Base-by-base conservation (phyloP, 164 flowering plant species). In the Sedum album region DNA sequence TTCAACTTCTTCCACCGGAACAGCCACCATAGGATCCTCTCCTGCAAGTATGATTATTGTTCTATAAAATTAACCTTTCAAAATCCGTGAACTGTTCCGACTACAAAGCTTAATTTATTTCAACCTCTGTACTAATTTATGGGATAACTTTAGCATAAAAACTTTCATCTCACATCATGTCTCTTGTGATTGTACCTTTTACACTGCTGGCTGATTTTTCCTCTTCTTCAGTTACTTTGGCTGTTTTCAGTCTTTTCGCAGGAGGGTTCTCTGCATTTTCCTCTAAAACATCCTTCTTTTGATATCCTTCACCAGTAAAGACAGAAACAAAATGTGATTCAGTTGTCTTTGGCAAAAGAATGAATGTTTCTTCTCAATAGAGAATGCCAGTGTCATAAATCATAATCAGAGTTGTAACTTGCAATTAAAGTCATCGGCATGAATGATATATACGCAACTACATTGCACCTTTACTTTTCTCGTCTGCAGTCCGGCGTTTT, bases 1-100 rank as follows among this genome's bases (percentile, higher is more conserved):
- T 55, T 51, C 72, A 73, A 55, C 39, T 35, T 35, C 46, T 61
- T 73, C 73, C 33, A 33, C 48, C 0, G 46, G 46, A 70, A 30
- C 51, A 20, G 38, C 63, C 51, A 26, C 31, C 20, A 14, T 68
- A 64, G 46, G 14, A 41, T 55, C 68, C 30, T 71, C 53, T 67
- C 75, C 79, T 74, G 68, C 33, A 69, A 53, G 49, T 48, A 38
- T 28, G 15, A 30, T 68, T 21, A 57, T 36, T n/a, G 15, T 28
- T 42, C 28, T 0, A 14, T 26, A 44, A 31, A 48, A 25, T 23
- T 7, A 65, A 6, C 28, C 46, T 66, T n/a, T 31, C 18, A 39
- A 30, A 57, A 30, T 61, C 28, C 71, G 28, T 28, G 18, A 57
- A 57, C 6, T 57, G 62, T 26, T 26, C 28, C 33, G 17, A 57